Percentiles rank a stretch among this genome's conserved stretches.
phyloP scores from a whole-genome alignment of 2,329 filamentous ascomycete species.

The Neonectria magnoliae region DNA sequence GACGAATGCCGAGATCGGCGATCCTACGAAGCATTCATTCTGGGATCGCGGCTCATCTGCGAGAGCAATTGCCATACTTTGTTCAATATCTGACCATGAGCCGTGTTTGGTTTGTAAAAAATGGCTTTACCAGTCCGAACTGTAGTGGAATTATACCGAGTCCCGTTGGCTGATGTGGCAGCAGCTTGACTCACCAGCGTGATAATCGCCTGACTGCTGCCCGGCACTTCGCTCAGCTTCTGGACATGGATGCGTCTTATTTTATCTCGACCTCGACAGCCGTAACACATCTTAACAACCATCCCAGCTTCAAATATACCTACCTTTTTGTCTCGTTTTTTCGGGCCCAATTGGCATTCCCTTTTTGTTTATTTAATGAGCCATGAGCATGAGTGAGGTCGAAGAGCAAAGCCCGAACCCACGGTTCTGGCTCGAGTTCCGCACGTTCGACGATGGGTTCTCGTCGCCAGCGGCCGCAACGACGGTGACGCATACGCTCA shows the following conservation, averaged over 20 bases:
- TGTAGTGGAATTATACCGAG: not conserved
- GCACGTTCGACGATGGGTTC: conserved; percentile 55
- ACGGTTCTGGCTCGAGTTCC: conserved; percentile 58
- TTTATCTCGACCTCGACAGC: conserved; percentile 22
- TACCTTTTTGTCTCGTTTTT: not conserved
- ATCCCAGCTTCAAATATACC: not conserved
- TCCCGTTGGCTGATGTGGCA: not conserved
- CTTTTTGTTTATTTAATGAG: conserved; percentile 2
- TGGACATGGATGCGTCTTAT: conserved; percentile 29
- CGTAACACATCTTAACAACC: conserved; percentile 1
- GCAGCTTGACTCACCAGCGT: conserved; percentile 18
- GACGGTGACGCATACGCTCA: conserved; percentile 19
- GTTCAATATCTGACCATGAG: not conserved
- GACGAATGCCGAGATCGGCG: conserved; percentile 23
- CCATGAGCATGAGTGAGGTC: conserved; percentile 34
- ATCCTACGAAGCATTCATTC: not conserved
- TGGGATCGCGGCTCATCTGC: not conserved
- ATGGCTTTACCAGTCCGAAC: not conserved
- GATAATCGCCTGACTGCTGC: conserved; percentile 36
- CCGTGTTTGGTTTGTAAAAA: not conserved
- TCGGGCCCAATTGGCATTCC: conserved; percentile 11
- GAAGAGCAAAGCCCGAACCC: conserved; percentile 42
- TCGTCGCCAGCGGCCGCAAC: conserved; percentile 19
- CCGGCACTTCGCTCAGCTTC: conserved; percentile 5
- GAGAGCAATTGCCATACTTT: not conserved